Conservation (phyloP, 1,139 yeast genomes). For the Scheffersomyces illinoinensis region DNA sequence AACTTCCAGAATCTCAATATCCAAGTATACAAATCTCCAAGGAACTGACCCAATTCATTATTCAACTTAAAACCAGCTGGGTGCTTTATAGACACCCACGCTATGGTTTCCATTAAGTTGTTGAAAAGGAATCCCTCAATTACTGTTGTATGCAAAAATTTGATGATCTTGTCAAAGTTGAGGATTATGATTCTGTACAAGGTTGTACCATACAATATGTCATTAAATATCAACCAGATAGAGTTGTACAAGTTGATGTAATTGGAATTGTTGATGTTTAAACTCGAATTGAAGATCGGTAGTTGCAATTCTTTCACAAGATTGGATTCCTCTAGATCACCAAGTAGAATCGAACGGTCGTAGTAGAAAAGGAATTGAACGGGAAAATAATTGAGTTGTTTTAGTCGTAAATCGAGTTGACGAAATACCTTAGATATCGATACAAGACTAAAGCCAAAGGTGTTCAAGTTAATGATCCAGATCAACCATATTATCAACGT, state of each 20-base stretch:
- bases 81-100: slow-evolving; percentile 75
- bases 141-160: slow-evolving; percentile 35
- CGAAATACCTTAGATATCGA: slow-evolving; percentile 62
- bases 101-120: slow-evolving; percentile 49
- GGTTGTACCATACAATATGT: slow-evolving; percentile 71
- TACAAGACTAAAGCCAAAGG: slow-evolving; percentile 22
- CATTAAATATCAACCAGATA: slow-evolving; percentile 84
- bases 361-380: slow-evolving; percentile 67
- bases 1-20: slow-evolving; percentile 70
- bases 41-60: slow-evolving; percentile 78
- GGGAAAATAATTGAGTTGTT: slow-evolving; percentile 80
- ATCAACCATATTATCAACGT: slow-evolving; percentile 21
- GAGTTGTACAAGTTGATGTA: slow-evolving; percentile 88
- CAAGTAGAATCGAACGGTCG: slow-evolving; percentile 31
- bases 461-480: slow-evolving; percentile 23
- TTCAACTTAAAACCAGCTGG: slow-evolving; percentile 96
- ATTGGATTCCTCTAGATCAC: slow-evolving; percentile 18
- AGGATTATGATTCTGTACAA: slow-evolving; percentile 52
- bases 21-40: slow-evolving; percentile 88
- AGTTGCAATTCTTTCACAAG: slow-evolving; percentile 28
- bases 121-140: slow-evolving; percentile 31
- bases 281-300: slow-evolving; percentile 38
- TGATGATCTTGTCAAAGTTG: slow-evolving; percentile 37
- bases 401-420: slow-evolving; percentile 76
- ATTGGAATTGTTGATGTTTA: slow-evolving; percentile 58